Evolutionary conservation across 768 basidiomycete species (phyloP).

Genomic region (Tylopilus vinaceipallidus): DNA sequence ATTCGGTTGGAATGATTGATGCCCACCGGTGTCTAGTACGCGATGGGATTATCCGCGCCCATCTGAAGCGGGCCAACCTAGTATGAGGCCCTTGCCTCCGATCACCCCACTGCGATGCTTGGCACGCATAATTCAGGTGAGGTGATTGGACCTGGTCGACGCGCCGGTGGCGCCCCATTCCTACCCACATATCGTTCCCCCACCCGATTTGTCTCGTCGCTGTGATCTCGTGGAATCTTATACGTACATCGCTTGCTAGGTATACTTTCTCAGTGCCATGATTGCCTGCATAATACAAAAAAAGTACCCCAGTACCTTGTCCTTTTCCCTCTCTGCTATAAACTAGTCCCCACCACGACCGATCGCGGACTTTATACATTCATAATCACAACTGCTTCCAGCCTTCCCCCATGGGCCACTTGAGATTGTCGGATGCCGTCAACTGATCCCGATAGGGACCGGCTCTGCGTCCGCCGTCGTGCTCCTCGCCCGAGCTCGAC

Average conservation of each 20-base stretch:
- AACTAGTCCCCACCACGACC: no score
- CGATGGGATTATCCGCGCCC: conserved; percentile 58
- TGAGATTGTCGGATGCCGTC: conserved; percentile 46
- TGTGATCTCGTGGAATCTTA: conserved; percentile 20
- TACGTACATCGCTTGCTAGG: conserved; percentile 15
- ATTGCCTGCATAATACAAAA: conserved; percentile 20
- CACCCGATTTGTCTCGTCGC: neutral
- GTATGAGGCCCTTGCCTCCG: conserved; percentile 29
- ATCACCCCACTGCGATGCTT: neutral
- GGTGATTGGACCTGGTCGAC: neutral
- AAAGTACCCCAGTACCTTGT: neutral
- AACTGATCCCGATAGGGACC: conserved; percentile 13
- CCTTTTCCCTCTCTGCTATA: no score
- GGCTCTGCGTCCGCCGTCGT: neutral
- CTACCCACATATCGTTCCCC: neutral
- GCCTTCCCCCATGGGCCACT: conserved; percentile 60
- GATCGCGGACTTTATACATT: no score
- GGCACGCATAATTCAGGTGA: neutral
- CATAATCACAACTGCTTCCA: conserved; percentile 47
- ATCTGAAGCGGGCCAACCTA: conserved; percentile 52
- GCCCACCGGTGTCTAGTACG: conserved; percentile 42
- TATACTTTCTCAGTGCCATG: conserved; percentile 17
- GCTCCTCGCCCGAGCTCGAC: conserved; percentile 21
- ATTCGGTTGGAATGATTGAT: neutral
- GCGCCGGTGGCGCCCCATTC: neutral